These are phyloP conservation scores for Astraeus odoratus DNA, from an alignment of 768 basidiomycete genomes.

Conservation along the genomic window DNA sequence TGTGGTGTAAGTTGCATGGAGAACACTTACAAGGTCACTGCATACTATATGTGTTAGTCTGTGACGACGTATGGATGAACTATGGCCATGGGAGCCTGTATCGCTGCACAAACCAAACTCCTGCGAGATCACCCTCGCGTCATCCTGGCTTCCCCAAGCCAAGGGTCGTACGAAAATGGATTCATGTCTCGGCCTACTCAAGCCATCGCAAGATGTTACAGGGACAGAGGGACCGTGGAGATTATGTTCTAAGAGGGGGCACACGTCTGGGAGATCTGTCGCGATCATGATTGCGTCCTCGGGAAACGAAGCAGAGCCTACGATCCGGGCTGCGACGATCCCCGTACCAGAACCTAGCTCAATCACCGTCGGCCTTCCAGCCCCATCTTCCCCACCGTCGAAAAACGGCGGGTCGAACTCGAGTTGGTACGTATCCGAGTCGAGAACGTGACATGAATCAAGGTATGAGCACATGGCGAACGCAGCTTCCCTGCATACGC, in stretches of 20 bases:
- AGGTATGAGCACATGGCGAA: slow-evolving; percentile 55
- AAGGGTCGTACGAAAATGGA: slow-evolving; percentile 48
- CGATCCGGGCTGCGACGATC: slow-evolving; percentile 45
- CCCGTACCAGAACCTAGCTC: slow-evolving; percentile 82
- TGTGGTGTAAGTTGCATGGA: slow-evolving; percentile 63
- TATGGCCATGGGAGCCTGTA: slow-evolving; percentile 3
- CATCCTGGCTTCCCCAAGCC: slow-evolving; percentile 57
- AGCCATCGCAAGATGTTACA: background rate
- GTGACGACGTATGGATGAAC: background rate
- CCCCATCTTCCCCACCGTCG: slow-evolving; percentile 3
- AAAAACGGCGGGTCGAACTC: slow-evolving; percentile 54
- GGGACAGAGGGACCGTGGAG: slow-evolving; percentile 9
- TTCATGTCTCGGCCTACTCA: slow-evolving; percentile 1
- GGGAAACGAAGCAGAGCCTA: slow-evolving; percentile 31
- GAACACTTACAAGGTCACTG: slow-evolving; percentile 68
- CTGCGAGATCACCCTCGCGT: slow-evolving; percentile 34
- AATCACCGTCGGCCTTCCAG: slow-evolving; percentile 27
- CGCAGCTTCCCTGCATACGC: slow-evolving; percentile 62
- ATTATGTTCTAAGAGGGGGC: slow-evolving; percentile 41
- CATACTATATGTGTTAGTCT: slow-evolving; percentile 63
- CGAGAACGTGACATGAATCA: slow-evolving; percentile 14
- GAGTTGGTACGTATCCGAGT: slow-evolving; percentile 6
- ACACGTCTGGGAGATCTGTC: slow-evolving; percentile 78
- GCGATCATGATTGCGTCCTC: slow-evolving; percentile 32
- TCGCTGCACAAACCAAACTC: slow-evolving; percentile 25